Percentiles rank a stretch among this genome's conserved stretches.
Evolutionary conservation across 2,329 filamentous ascomycete species (phyloP).

Genomic region (Coleophoma cylindrospora): DNA sequence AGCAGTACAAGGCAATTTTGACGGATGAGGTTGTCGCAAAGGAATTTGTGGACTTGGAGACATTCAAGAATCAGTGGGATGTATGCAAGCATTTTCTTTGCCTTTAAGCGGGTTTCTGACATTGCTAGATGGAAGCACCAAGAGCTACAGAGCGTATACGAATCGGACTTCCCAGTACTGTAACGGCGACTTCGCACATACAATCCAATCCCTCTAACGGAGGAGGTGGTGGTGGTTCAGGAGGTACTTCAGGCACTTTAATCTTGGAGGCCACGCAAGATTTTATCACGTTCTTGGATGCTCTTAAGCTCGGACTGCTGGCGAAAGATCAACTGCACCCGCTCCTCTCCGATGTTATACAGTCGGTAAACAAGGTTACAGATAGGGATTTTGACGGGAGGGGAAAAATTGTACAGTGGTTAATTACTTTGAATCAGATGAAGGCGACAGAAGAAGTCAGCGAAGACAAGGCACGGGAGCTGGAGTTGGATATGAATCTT

Average conservation of each 20-base stretch:
- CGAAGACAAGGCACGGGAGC: conserved; percentile 80
- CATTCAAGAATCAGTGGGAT: conserved; percentile 89
- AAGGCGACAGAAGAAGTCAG: conserved; percentile 86
- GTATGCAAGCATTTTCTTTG: conserved; percentile 44
- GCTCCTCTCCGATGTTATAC: conserved; percentile 89
- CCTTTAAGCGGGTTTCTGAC: background rate
- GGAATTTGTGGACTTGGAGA: conserved; percentile 82
- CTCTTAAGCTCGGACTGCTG: conserved; percentile 83
- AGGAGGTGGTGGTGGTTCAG: conserved; percentile 34
- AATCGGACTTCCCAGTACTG: conserved; percentile 86
- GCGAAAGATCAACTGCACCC: conserved; percentile 98
- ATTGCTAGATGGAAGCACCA: conserved; percentile 77
- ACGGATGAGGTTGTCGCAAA: conserved; percentile 86
- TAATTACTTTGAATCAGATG: conserved; percentile 98
- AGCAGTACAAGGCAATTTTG: conserved; percentile 94
- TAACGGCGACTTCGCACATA: conserved; percentile 45
- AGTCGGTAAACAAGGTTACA: conserved; percentile 95
- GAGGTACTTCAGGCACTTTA: conserved; percentile 49
- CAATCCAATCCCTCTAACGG: conserved; percentile 33
- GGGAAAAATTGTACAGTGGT: conserved; percentile 97
- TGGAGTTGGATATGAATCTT: conserved; percentile 89
- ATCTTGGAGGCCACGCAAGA: conserved; percentile 93
- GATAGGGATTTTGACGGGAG: conserved; percentile 92
- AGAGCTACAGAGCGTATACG: conserved; percentile 88
- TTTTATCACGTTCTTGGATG: conserved; percentile 97